phyloP scores from a whole-genome alignment of 352 stramenopile genomes.

The Elongisporangium anandrum region DNA sequence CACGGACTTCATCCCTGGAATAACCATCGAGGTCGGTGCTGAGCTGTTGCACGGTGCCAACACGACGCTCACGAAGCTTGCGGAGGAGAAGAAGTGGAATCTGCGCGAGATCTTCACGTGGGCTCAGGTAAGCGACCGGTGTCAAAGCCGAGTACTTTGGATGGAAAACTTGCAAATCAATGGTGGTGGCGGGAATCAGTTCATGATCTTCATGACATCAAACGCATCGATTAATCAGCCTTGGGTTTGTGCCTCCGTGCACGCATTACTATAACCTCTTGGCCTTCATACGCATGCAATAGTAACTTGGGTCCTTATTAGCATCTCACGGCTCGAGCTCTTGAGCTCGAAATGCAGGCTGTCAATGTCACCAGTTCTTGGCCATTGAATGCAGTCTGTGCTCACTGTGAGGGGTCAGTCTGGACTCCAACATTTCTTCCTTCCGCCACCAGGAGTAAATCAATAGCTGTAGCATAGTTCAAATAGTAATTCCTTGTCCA shows the following conservation, averaged over 20 bases:
- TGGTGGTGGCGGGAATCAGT: conserved; percentile 4
- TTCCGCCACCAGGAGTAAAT: not conserved
- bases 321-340: conserved; percentile 35
- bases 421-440: conserved; percentile 71
- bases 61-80: conserved; percentile 68
- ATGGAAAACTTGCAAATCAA: not conserved
- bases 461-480: not conserved
- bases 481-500: not conserved
- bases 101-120: conserved; percentile 84
- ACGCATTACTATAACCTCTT: conserved; percentile 57
- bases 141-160: not conserved
- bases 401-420: conserved; percentile 81
- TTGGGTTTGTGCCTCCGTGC: conserved; percentile 11
- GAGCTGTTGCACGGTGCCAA: conserved; percentile 76
- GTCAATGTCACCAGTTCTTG: conserved; percentile 80
- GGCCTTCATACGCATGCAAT: conserved; percentile 88
- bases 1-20: conserved; percentile 62
- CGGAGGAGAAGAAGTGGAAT: conserved; percentile 56
- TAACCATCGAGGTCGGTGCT: conserved; percentile 70
- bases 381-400: conserved; percentile 48
- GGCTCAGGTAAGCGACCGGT: conserved; percentile 52
- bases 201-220: conserved; percentile 3
- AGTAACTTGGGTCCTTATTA: conserved; percentile 86
- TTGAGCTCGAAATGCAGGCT: conserved; percentile 31
- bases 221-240: conserved; percentile 89